A percentile compares a stretch with the other conserved stretches of the same genome.
Evolutionary conservation across 192 early-diverging fungal species (phyloP).

Genomic region (Helicostylum pulchrum): DNA sequence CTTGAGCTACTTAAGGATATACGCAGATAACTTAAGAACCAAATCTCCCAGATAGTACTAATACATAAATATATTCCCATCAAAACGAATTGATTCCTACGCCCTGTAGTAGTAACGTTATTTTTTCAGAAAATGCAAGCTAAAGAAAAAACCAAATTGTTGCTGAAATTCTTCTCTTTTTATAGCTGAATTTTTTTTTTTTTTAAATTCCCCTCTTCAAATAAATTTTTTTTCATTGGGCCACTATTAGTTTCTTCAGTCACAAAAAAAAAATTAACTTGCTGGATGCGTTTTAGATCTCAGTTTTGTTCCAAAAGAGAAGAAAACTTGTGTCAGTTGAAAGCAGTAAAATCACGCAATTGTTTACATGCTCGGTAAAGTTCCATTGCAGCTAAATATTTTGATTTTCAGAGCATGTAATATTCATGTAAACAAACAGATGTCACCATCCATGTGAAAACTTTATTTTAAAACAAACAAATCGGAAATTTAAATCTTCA

Average conservation of each 20-base stretch:
- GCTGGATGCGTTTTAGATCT: too few species aligned
- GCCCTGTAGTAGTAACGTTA: conserved; percentile 5
- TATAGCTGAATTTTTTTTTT: background rate
- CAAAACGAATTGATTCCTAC: conserved; percentile 9
- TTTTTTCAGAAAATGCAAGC: conserved; percentile 8
- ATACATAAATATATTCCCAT: background rate
- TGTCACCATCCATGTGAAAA: too few species aligned
- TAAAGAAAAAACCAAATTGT: background rate
- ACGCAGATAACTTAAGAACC: conserved; percentile 13
- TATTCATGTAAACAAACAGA: too few species aligned
- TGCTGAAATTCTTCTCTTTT: conserved; percentile 1
- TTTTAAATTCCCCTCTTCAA: too few species aligned
- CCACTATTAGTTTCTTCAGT: conserved; percentile 2
- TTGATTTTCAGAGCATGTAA: too few species aligned
- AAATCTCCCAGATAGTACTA: conserved; percentile 1
- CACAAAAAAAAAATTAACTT: background rate
- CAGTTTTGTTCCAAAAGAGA: too few species aligned
- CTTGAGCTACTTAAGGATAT: conserved; percentile 12
- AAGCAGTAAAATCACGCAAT: too few species aligned
- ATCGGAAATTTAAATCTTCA: too few species aligned
- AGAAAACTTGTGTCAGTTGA: too few species aligned
- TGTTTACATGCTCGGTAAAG: too few species aligned
- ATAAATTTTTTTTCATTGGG: conserved; percentile 1
- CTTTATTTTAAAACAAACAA: too few species aligned
- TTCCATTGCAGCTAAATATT: too few species aligned